Evolutionary conservation across 108 stramenopile species (phyloP), one percentile per base, ranked within the genome.

Genomic region (Stephanodiscus triporus): DNA sequence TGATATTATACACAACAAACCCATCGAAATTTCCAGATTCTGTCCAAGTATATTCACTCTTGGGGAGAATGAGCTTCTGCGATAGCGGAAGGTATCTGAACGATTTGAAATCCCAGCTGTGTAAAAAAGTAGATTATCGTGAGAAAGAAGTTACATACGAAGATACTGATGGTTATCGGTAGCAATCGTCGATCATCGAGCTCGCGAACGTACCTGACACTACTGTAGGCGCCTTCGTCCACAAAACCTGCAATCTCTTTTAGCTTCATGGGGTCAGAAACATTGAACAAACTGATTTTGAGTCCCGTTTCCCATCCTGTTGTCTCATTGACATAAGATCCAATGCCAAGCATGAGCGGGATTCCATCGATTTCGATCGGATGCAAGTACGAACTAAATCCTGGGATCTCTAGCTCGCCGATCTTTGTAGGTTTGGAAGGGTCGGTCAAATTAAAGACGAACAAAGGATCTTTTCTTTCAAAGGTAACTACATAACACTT

Each of bases 391-490:
- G 71, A 63, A 13, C 57, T 61, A 59, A 69, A 84, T 16, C 83
- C 83, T 26, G 83, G 78, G 37, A 84, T 70, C 60, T 84, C 79
- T 5, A 84, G 66, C 54, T 80, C 78, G 14, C 83, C 83, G 42
- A 84, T 36, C 27, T 70, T 63, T 51, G 66, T 64, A 0, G 83
- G 83, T 14, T 76, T 47, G 13, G 63, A 57, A 17, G 45, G 60
- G 57, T 73, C 23, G 7, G 68, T 42, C 37, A 84, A 23, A 45
- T 84, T 66, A 20, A 80, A 65, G 45, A 78, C 54, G 13, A 63
- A 65, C 34, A 84, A 76, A 3, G 83, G 83, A 59, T 84, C 83
- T 4, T 38, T 84, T 6, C 47, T 37, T 27, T 72, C 69, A 16
- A 80, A 84, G 6, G 83, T 84, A 0, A 84, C 83, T 8, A 84